Base-by-base conservation (phyloP, 352 stramenopile genomes). In the Paralagenidium karlingii region DNA sequence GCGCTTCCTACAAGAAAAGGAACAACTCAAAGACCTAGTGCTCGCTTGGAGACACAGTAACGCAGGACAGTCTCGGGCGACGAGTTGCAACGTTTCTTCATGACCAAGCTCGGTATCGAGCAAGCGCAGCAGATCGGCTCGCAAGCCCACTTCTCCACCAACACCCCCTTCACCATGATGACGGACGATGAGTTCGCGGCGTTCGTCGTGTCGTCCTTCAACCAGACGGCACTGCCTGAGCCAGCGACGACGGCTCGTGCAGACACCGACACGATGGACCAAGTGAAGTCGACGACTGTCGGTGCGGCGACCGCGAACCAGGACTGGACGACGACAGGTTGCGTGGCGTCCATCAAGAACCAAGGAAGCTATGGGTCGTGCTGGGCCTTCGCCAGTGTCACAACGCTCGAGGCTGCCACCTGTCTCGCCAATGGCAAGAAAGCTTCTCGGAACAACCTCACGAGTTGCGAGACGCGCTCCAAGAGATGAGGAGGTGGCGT, bases 81-180 rank as follows among this genome's bases (percentile, higher is more conserved):
- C 15, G 39, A 52, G 25, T 51, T 83, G 8, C 59, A 47, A 6
- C 71, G 71, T 8, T 55, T 83, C 18, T 81, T 75, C 38, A 30
- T 83, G 43, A 61, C 68, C 15, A 82, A 86, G 46, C 39, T 81
- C 51, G 28, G 53, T 33, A 74, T 86, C 39, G 48, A 65, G 40
- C 40, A 71, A n/a, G 56, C 46, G 13, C 55, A 79, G 22, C 36
- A 40, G 5, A 34, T 34, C 8, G 83, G 84, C 45, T 65, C 74
- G 0, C 56, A 77, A 20, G 75, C 75, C 0, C 18, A 52, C 22
- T 85, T 88, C 57, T 80, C 68, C 6, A 70, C 43, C 8, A 55
- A 85, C 39, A 74, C 68, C 40, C 70, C 68, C 5, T 88, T 88
- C 53, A 62, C 70, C 16, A 53, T 88, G 12, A 66, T 88, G 53